Evolutionary conservation across 73 alveolate genomes (phyloP).

Genomic region (Paramecium pentaurelia): DNA sequence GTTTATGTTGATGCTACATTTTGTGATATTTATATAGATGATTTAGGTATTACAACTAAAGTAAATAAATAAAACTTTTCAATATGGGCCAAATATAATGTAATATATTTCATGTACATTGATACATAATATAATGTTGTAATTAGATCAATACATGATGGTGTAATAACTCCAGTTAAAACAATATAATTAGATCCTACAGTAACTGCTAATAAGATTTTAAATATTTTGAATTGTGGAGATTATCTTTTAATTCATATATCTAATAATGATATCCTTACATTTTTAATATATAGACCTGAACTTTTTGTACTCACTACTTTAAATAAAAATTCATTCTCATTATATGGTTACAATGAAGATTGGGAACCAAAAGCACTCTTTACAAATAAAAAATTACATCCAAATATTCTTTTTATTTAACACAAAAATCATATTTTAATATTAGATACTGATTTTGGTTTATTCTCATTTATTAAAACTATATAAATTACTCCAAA

Average conservation of each 20-base stretch:
- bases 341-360: not conserved
- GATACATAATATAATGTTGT: not conserved
- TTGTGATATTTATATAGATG: not conserved
- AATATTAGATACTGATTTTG: not conserved
- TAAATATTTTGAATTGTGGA: not conserved
- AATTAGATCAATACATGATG: not conserved
- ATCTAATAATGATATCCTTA: not conserved
- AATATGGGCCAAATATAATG: not conserved
- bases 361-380: constrained; percentile 23
- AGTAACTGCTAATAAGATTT: not conserved
- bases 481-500: not conserved
- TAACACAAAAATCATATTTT: not conserved
- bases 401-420: not conserved
- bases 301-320: not conserved
- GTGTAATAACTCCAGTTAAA: not conserved
- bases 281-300: not conserved
- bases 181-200: not conserved
- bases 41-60: not conserved
- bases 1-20: not conserved
- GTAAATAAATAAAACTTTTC: not conserved
- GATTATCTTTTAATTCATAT: not conserved
- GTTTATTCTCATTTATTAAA: not conserved
- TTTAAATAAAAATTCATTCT: not conserved
- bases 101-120: not conserved
- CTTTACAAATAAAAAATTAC: not conserved